Evolutionary conservation across 345 rosid genomes (phyloP).

Genomic region (Arabidopsis arenosa): DNA sequence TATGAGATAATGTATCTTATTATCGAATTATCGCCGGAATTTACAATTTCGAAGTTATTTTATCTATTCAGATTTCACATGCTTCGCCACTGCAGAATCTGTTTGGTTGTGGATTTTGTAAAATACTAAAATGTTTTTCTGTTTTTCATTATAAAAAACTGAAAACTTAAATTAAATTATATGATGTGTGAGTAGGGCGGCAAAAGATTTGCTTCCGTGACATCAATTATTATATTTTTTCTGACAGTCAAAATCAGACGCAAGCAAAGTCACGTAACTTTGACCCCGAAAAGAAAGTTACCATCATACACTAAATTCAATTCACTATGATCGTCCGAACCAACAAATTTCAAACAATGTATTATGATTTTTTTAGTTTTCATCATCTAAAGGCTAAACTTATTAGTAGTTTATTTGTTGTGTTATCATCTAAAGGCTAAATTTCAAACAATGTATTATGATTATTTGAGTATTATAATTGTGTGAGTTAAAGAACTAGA

Average conservation of each 20-base stretch:
- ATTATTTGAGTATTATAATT: not conserved
- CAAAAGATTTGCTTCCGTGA: slow-evolving; percentile 41
- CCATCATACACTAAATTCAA: not conserved
- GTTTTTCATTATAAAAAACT: not conserved
- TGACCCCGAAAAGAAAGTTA: slow-evolving; percentile 30
- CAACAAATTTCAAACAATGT: not conserved
- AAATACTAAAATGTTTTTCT: not conserved
- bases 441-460: no score
- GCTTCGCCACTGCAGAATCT: not conserved
- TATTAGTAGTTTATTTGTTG: not conserved
- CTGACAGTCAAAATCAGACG: slow-evolving; percentile 39
- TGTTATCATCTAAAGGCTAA: not conserved
- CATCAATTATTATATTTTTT: slow-evolving; percentile 32
- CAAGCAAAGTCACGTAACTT: slow-evolving; percentile 35
- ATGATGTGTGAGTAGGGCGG: slow-evolving; percentile 34
- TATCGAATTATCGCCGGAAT: slow-evolving; percentile 9
- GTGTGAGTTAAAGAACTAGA: not conserved
- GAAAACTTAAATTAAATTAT: not conserved
- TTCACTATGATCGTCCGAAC: not conserved
- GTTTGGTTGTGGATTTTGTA: slow-evolving; percentile 22
- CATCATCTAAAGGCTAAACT: not conserved
- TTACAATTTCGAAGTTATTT: not conserved
- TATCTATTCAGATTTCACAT: slow-evolving; percentile 1
- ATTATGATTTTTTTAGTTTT: not conserved
- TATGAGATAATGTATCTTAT: slow-evolving; percentile 41